Base-by-base conservation (phyloP, 306 rosid species). In the Pyrus communis region DNA sequence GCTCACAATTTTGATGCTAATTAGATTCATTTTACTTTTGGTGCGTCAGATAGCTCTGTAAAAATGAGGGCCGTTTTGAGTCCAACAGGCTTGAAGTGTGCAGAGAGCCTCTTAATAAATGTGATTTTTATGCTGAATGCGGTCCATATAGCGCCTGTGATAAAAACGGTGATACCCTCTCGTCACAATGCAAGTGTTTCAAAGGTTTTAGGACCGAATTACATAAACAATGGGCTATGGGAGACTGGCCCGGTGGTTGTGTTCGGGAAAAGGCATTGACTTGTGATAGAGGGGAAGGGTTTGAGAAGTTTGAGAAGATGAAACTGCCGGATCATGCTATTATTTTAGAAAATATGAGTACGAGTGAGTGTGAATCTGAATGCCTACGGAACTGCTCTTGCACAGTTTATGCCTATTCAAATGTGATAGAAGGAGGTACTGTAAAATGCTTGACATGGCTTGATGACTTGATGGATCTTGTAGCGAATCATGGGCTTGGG, bases 381-480 rank as follows among this genome's bases (percentile, higher is more conserved):
- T 85, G 93, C 78, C 52, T 67, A 65, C 79, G 28, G 22, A 81
- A 78, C 40, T 93, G 93, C 71, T 84, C 90, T 67, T 93, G 98
- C 79, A 80, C 76, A 28, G 94, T 91, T 57, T 90, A 89, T 79
- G 87, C 91, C 43, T 84, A 75, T 73, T 67, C 30, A 18, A 23
- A 59, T 35, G 40, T 4, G 31, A 5, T 27, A 12, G 2, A 27
- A 27, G 19, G 21, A 61, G 15, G 14, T 33, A 25, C 14, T 18
- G 15, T 21, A 18, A 69, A 0, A 46, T 69, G 74, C 6, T 27
- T 69, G 42, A 4, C 27, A 51, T 28, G 74, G 74, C 15, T 51
- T 70, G 27, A 27, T 11, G 62, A 70, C 25, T 27, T 69, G 17
- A 15, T 11, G 40, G 42, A 74, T 60, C 28, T 60, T 38, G 28